Conservation (phyloP, 345 rosid genomes). For the Salix suchowensis region DNA sequence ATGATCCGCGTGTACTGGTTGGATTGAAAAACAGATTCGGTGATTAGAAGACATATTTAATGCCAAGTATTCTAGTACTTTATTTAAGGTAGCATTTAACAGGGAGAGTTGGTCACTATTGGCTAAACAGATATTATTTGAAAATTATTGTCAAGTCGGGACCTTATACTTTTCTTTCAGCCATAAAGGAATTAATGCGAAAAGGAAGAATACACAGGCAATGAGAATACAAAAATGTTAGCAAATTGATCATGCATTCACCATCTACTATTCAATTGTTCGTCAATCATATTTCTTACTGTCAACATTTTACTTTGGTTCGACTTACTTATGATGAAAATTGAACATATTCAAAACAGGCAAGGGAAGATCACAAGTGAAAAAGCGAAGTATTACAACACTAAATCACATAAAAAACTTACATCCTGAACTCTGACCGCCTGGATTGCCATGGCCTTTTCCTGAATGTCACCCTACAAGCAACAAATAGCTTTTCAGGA, state of each 20-base stretch:
- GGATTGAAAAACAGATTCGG: neutral
- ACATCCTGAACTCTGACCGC: slow-evolving; percentile 93
- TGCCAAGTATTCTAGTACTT: neutral
- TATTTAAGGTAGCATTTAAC: neutral
- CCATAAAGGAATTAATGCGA: neutral
- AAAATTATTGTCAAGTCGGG: neutral
- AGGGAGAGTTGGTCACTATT: neutral
- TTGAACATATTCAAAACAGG: neutral
- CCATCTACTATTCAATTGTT: neutral
- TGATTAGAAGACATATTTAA: neutral
- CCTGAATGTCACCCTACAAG: slow-evolving; percentile 88
- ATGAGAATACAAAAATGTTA: neutral
- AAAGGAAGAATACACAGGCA: neutral
- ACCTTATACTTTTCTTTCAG: too few species aligned
- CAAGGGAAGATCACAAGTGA: neutral
- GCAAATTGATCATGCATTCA: neutral
- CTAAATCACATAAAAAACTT: slow-evolving; percentile 25
- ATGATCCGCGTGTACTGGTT: neutral
- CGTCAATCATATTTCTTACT: neutral
- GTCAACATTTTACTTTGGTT: neutral
- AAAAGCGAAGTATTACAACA: neutral
- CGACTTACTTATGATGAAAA: neutral
- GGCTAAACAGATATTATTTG: neutral
- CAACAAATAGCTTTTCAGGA: slow-evolving; percentile 15
- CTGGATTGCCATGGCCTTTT: slow-evolving; percentile 83